Evolutionary conservation across 2,329 filamentous ascomycete genomes (phyloP).

Genomic region (Rosellinia necatrix): DNA sequence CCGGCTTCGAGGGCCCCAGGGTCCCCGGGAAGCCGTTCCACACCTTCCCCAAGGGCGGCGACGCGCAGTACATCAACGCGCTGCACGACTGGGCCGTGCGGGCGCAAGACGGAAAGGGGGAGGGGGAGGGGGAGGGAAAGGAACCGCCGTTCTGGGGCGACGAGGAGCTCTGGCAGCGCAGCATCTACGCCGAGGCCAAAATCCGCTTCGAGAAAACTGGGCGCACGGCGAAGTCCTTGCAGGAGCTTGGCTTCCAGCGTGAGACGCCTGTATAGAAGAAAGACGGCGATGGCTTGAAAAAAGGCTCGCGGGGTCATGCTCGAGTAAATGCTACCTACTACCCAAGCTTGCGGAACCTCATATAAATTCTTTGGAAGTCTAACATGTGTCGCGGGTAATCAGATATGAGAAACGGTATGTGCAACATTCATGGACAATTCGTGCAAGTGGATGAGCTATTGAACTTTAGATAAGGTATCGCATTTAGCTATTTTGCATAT

Average conservation of each 20-base stretch:
- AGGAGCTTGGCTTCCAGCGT: slow-evolving; percentile 74
- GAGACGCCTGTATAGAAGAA: slow-evolving; percentile 31
- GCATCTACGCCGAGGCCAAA: slow-evolving; percentile 70
- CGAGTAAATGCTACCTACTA: not conserved
- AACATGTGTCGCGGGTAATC: not conserved
- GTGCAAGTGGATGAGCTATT: not conserved
- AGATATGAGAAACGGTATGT: not conserved
- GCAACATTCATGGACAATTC: not conserved
- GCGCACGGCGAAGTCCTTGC: slow-evolving; percentile 65
- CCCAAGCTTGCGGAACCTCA: no score
- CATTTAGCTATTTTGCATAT: not conserved
- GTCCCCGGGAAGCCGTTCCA: slow-evolving; percentile 54
- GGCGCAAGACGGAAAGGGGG: slow-evolving; percentile 36
- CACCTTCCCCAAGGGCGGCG: slow-evolving; percentile 58
- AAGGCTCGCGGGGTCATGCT: not conserved
- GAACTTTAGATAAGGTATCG: not conserved
- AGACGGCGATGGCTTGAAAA: not conserved
- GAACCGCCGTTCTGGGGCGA: slow-evolving; percentile 72
- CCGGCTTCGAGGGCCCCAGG: slow-evolving; percentile 54
- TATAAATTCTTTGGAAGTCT: no score
- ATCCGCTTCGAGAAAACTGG: slow-evolving; percentile 71
- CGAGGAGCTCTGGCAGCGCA: slow-evolving; percentile 73
- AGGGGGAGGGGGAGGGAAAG: slow-evolving; percentile 59
- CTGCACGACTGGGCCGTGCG: slow-evolving; percentile 64
- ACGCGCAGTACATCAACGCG: slow-evolving; percentile 72